Conservation (phyloP, 1,284 basidiomycete genomes). For the Trametes polyzona region DNA sequence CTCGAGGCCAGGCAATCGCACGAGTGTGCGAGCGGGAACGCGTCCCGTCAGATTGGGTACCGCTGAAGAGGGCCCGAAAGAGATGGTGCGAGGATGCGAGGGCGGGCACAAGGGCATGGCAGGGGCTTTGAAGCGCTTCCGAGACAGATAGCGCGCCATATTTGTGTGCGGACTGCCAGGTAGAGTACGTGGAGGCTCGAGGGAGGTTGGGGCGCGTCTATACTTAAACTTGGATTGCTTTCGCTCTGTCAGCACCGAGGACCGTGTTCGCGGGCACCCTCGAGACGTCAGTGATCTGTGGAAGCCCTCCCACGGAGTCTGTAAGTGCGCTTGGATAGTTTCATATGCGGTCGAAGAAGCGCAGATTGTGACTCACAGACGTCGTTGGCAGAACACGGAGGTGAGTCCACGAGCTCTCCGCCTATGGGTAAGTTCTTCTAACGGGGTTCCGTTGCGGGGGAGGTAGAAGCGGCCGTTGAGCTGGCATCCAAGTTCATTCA, state of each 20-base stretch:
- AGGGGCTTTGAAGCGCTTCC: neutral
- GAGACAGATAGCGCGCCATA: neutral
- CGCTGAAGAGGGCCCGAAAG: neutral
- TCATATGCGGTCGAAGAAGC: neutral
- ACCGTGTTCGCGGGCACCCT: neutral
- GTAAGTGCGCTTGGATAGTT: neutral
- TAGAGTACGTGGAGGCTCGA: neutral
- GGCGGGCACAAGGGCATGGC: neutral
- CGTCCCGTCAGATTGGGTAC: constrained; percentile 11
- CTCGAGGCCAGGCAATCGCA: constrained; percentile 24
- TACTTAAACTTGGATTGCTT: neutral
- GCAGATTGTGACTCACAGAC: neutral
- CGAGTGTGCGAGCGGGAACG: constrained; percentile 17
- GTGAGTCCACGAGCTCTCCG: no score
- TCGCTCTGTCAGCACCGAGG: neutral
- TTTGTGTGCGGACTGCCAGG: neutral
- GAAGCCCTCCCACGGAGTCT: neutral
- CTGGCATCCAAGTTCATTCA: no score
- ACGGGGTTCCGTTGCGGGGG: no score
- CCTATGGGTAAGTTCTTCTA: no score
- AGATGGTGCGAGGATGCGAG: constrained; percentile 11
- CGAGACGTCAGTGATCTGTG: neutral
- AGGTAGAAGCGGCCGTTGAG: no score
- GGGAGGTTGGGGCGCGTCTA: neutral
- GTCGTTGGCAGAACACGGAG: neutral